Percentiles rank a stretch among this genome's conserved stretches.
Conservation (phyloP, 169 alveolate genomes). For the Ichthyophthirius multifiliis region DNA sequence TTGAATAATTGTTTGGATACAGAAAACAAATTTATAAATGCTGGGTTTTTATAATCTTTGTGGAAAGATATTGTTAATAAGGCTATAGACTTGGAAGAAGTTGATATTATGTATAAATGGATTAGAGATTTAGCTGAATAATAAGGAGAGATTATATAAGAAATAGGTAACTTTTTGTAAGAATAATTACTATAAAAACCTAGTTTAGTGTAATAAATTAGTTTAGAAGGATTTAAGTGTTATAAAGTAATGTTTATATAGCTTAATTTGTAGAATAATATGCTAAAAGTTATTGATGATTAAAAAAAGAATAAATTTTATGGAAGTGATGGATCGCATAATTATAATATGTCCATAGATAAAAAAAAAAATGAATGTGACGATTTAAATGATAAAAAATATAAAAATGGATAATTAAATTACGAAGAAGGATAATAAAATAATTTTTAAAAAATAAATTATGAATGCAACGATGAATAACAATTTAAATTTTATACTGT, state of each 20-base stretch:
- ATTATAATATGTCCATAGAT: no score
- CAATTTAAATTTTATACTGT: neutral
- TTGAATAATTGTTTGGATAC: neutral
- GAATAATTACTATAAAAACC: neutral
- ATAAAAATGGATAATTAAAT: no score
- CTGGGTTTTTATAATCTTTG: neutral
- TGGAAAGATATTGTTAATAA: constrained; percentile 52
- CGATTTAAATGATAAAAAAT: no score
- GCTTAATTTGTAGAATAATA: neutral
- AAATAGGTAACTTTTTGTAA: neutral
- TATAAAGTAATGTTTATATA: neutral
- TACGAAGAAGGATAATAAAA: no score
- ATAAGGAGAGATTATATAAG: neutral
- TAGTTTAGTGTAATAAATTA: neutral
- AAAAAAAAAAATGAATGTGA: no score
- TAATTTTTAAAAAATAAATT: no score
- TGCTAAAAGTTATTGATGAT: neutral
- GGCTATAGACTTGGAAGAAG: constrained; percentile 26
- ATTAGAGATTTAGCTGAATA: constrained; percentile 17
- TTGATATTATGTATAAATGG: constrained; percentile 57
- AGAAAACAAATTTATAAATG: neutral
- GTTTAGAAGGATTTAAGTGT: neutral
- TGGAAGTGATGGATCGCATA: neutral
- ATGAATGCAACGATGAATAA: no score
- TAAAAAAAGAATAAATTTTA: neutral